Evolutionary conservation across 176 grass and related monocot genomes (phyloP), one percentile per base, ranked within the genome.

Genomic region (Zoysia japonica): DNA sequence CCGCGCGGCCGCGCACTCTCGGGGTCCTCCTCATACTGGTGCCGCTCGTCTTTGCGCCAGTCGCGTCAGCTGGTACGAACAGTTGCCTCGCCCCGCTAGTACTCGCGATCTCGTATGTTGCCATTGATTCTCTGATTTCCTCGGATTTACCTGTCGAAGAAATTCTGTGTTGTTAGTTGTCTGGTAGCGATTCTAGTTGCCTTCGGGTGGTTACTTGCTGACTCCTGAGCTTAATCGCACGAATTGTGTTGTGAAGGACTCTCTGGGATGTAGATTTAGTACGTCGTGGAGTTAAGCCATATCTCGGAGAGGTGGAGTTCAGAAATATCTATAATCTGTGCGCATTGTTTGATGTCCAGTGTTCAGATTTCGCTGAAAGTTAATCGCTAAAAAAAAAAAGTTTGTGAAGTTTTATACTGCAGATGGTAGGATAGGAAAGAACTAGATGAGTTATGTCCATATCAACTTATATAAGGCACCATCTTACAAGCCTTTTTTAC

Each of bases 61-160:
- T 61, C 67, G 78, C 78, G 2, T 81, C 78, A 71, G 82, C 78
- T 67, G 87, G 87, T 89, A 89, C 57, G 50, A 12, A 56, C 57
- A 72, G 43, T 68, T 50, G 59, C 60, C 44, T 51, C 37, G 9
- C 51, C 45, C 60, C 19, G 5, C 70, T 7, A n/a, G 6, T 37
- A 3, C 65, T 59, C 52, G n/a, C 47, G 78, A 81, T 81, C 77
- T 84, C 77, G 1, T 14, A 3, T 55, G 1, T 48, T 45, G 41
- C 59, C 81, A 39, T 56, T 20, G 16, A 13, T 78, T 61, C 35
- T 16, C 70, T 82, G 14, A 59, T 66, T 67, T 7, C 51, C 11
- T 45, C 60, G 38, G 13, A 45, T 59, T 44, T 16, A 11, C 20
- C 9, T 5, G 53, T 4, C 20, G 9, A 45, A 44, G 15, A 50